Evolutionary conservation across 2,329 filamentous ascomycete species (phyloP), one percentile per base, ranked within the genome.

Genomic region (Atkinsonella hypoxylon): DNA sequence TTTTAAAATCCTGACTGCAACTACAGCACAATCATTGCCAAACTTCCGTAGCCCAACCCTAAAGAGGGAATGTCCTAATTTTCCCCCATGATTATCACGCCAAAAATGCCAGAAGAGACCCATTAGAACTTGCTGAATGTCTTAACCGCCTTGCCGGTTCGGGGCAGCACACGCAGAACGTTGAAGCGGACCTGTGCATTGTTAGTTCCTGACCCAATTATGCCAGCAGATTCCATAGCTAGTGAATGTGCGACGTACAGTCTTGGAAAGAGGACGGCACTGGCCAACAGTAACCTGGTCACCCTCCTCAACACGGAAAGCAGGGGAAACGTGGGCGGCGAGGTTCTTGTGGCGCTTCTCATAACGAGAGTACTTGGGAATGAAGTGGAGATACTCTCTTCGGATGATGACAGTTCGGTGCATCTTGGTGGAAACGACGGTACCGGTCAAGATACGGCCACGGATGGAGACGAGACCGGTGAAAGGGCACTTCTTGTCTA

Each of bases 291-390:
- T 95, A 67, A 98, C 94, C 79, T 91, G 86, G 78, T 98, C 93
- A 83, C 93, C 94, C 73, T 97, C 91, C 81, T 95, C 87, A 67
- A 97, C 90, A 95, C 93, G 93, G 89, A 98, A 98, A 75, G 91
- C 91, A 67, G 93, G 93, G 61, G 90, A 96, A 68, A 97, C 91
- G 83, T 98, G 93, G 63, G 91, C 93, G 69, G 93, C 89, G 62
- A 98, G 82, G 85, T 98, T 98, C 87, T 96, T 96, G 88, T 98
- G 93, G 75, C 93, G 84, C 86, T 96, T 97, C 89, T 98, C 94
- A 77, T 98, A 98, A 85, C 93, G 88, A 73, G 87, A 82, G 85
- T 98, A 98, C 82, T 98, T 98, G 76, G 90, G 90, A 72, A 98
- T 87, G 79, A 88, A 98, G 82, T 98, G 93, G 58, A 98, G 89